Conservation (phyloP, 306 rosid genomes). For the Glycine soja region DNA sequence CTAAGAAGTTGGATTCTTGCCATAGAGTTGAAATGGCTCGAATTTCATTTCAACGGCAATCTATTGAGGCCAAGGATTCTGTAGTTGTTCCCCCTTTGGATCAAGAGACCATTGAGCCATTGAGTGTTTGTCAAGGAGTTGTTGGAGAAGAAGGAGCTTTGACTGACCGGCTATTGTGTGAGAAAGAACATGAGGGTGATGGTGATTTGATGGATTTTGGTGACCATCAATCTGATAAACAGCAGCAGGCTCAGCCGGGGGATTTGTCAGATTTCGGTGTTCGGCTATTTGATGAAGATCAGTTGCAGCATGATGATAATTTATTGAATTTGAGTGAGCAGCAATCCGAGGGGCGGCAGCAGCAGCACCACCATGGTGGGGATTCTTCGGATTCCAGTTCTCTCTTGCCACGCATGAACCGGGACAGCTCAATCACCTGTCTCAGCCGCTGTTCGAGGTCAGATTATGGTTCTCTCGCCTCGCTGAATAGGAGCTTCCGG, state of each 20-base stretch:
- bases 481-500: conserved; percentile 69
- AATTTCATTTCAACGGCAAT: conserved; percentile 40
- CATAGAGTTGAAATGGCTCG: conserved; percentile 47
- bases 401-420: conserved; percentile 63
- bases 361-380: conserved; percentile 43
- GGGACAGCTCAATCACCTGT: conserved; percentile 81
- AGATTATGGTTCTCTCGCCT: conserved; percentile 79
- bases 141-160: conserved; percentile 35
- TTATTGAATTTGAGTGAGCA: conserved; percentile 28
- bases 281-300: conserved; percentile 22
- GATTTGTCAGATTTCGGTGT: conserved; percentile 28
- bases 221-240: conserved; percentile 20
- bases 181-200: conserved; percentile 27
- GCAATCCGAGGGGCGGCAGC: conserved; percentile 36
- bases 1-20: conserved; percentile 54
- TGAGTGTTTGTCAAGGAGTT: conserved; percentile 23
- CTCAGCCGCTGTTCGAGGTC: conserved; percentile 88
- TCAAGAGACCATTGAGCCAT: conserved; percentile 25
- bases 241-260: background rate
- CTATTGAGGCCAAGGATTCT: conserved; percentile 25
- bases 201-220: conserved; percentile 29
- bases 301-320: conserved; percentile 32
- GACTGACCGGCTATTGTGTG: background rate
- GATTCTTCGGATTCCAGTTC: conserved; percentile 70
- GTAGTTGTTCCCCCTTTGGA: conserved; percentile 50